phyloP scores from a whole-genome alignment of 805 yeast species.

The Wickerhamomyces pijperi region DNA sequence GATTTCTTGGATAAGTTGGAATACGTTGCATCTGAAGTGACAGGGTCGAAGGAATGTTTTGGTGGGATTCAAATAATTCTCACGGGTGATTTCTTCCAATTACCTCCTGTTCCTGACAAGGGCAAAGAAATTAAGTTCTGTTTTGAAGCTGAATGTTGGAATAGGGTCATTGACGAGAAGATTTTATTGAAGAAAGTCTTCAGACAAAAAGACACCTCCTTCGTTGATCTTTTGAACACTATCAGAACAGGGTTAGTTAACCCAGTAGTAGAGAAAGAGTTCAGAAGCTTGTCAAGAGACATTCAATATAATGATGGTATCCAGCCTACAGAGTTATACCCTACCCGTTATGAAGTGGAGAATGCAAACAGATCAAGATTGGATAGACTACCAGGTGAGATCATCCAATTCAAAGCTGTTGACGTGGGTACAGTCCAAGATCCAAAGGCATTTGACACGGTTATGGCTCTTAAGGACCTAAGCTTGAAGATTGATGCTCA shows the following conservation, averaged over 20 bases:
- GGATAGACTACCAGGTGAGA: constrained; percentile 34
- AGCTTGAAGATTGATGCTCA: constrained; percentile 78
- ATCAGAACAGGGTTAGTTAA: constrained; percentile 64
- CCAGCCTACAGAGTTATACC: constrained; percentile 79
- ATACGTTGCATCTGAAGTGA: constrained; percentile 47
- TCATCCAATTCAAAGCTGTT: constrained; percentile 30
- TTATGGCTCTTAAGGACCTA: constrained; percentile 62
- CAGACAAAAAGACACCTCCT: constrained; percentile 75
- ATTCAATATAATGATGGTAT: constrained; percentile 62
- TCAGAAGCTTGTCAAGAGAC: constrained; percentile 44
- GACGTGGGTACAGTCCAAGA: constrained; percentile 25
- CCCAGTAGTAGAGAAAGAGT: constrained; percentile 32
- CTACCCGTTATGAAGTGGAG: constrained; percentile 81
- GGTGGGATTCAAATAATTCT: constrained; percentile 88
- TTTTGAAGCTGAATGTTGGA: constrained; percentile 71
- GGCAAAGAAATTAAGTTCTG: constrained; percentile 41
- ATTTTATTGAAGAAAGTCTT: constrained; percentile 70
- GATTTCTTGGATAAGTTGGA: constrained; percentile 65
- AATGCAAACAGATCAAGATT: constrained; percentile 52
- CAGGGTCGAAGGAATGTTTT: constrained; percentile 50
- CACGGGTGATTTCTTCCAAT: constrained; percentile 93
- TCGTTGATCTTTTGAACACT: constrained; percentile 71
- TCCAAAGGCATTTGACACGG: constrained; percentile 28
- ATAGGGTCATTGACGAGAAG: constrained; percentile 46
- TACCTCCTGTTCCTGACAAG: constrained; percentile 69